Percentiles rank a stretch among this genome's conserved stretches.
Evolutionary conservation across 257 asterid species (phyloP).

Genomic region (Coffea eugenioides): DNA sequence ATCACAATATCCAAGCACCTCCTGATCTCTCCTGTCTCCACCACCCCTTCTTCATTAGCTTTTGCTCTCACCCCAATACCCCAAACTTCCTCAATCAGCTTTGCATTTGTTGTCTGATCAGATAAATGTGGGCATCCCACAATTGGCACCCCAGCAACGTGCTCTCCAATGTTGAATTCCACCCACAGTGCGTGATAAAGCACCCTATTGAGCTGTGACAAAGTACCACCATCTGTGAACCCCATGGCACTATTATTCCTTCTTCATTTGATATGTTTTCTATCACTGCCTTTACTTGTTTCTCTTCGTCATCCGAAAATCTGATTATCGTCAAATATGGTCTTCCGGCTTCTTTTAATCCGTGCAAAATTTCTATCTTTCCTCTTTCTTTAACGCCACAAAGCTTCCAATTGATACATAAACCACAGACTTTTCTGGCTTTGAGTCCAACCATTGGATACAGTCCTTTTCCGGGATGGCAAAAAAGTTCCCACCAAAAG

Average conservation of each 20-base stretch:
- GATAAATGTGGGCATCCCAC: constrained; percentile 48
- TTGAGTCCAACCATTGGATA: constrained; percentile 43
- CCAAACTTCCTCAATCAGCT: constrained; percentile 66
- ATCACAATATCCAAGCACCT: constrained; percentile 46
- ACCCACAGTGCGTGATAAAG: constrained; percentile 60
- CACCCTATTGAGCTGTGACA: constrained; percentile 46
- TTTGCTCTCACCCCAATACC: constrained; percentile 46
- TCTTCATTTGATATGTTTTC: constrained; percentile 16
- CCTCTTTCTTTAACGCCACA: constrained; percentile 31
- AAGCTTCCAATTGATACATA: constrained; percentile 60
- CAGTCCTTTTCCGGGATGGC: constrained; percentile 23
- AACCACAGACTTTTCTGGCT: constrained; percentile 33
- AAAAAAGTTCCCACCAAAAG: constrained; percentile 48
- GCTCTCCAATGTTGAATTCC: constrained; percentile 61
- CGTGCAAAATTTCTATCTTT: constrained; percentile 40
- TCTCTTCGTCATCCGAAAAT: constrained; percentile 23
- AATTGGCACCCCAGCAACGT: constrained; percentile 43
- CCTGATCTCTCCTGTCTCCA: constrained; percentile 39
- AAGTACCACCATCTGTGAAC: constrained; percentile 51
- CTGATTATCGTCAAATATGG: constrained; percentile 50
- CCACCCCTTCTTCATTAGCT: constrained; percentile 30
- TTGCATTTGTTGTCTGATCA: constrained; percentile 51
- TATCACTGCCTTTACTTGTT: constrained; percentile 25
- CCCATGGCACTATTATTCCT: constrained; percentile 51
- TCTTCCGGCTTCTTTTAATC: constrained; percentile 28